phyloP scores from a whole-genome alignment of 1,284 basidiomycete species.

The Volvariella volvacea region DNA sequence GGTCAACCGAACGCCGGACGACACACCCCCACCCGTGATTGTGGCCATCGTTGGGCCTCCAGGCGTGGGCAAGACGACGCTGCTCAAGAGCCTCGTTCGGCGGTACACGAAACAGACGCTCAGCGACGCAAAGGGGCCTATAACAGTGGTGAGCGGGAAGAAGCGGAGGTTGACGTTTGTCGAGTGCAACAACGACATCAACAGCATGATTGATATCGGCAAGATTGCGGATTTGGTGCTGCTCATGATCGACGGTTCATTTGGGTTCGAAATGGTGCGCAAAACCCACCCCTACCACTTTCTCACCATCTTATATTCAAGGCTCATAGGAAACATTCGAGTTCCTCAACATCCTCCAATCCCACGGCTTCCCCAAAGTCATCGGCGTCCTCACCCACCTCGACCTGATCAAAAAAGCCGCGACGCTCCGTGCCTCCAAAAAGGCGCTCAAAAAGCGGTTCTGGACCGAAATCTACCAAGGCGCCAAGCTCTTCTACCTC shows the following conservation, averaged over 20 bases:
- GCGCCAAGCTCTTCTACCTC: constrained; percentile 97
- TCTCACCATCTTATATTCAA: not conserved
- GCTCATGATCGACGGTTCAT: constrained; percentile 96
- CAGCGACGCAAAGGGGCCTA: constrained; percentile 85
- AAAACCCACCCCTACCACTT: not conserved
- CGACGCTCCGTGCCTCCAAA: constrained; percentile 86
- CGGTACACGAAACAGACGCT: constrained; percentile 95
- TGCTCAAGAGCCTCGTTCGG: constrained; percentile 88
- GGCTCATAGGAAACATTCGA: constrained; percentile 89
- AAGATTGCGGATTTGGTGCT: constrained; percentile 96
- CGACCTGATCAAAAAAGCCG: constrained; percentile 93
- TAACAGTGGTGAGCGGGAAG: constrained; percentile 95
- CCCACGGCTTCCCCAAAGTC: constrained; percentile 98
- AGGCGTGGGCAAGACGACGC: constrained; percentile 94
- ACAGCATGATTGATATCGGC: constrained; percentile 96
- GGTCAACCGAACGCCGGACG: constrained; percentile 90
- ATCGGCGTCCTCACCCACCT: constrained; percentile 95
- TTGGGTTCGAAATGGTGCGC: constrained; percentile 96
- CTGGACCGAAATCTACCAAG: constrained; percentile 99
- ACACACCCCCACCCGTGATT: constrained; percentile 89
- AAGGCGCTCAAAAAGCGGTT: constrained; percentile 98
- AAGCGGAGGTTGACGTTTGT: constrained; percentile 90
- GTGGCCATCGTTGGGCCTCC: constrained; percentile 97
- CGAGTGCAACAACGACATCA: constrained; percentile 97
- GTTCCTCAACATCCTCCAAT: constrained; percentile 94